These are phyloP conservation scores for Ceratobasidium sp. DNA, from an alignment of 1,284 basidiomycete genomes.

Conservation along the genomic window DNA sequence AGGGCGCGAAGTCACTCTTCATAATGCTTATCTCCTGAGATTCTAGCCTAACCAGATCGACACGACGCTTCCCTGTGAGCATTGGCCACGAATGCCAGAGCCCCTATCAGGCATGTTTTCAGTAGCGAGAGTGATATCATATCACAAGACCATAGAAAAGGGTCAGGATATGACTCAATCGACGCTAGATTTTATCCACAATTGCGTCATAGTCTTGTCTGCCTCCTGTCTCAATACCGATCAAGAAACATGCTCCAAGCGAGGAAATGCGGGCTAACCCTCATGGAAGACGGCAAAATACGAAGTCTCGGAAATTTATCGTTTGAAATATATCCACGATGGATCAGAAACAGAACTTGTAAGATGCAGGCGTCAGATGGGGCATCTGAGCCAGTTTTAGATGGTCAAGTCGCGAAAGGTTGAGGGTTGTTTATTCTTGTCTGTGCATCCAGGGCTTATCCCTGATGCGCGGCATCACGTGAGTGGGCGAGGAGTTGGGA, in stretches of 20 bases:
- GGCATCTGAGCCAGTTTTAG: background rate
- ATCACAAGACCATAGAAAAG: too few relatives aligned
- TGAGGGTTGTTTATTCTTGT: slow-evolving; percentile 4
- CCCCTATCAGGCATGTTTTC: background rate
- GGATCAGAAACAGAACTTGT: too few relatives aligned
- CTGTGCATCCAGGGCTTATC: background rate
- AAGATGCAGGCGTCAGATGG: too few relatives aligned
- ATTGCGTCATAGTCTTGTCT: background rate
- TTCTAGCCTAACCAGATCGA: background rate
- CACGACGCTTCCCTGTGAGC: too few relatives aligned
- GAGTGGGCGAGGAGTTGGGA: slow-evolving; percentile 29
- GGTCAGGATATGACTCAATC: too few relatives aligned
- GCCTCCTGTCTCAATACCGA: too few relatives aligned
- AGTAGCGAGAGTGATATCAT: too few relatives aligned
- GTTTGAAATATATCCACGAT: too few relatives aligned
- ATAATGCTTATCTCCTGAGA: background rate
- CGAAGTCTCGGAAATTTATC: too few relatives aligned
- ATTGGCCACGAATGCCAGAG: background rate
- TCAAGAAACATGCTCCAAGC: too few relatives aligned
- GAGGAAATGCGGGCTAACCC: too few relatives aligned
- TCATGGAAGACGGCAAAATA: too few relatives aligned
- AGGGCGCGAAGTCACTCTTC: background rate
- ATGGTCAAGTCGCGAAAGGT: background rate
- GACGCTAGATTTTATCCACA: background rate
- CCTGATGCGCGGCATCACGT: slow-evolving; percentile 13